Base-by-base conservation (phyloP, 345 rosid species). In the Eutrema yunnanense region DNA sequence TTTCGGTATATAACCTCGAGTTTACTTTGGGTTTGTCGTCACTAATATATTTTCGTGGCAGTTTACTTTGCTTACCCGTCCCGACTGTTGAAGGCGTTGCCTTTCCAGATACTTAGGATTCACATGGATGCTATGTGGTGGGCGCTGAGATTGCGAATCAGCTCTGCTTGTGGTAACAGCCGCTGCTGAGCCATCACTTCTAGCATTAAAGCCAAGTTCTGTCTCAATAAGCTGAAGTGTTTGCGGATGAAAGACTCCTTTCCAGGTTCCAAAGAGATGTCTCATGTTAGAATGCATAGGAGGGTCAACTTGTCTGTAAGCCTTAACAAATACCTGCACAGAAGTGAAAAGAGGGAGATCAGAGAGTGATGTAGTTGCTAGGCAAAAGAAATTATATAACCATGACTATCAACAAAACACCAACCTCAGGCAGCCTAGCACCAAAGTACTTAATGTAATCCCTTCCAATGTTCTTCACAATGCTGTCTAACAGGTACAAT, bases 201-300 rank as follows among this genome's bases (percentile, higher is more conserved):
- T 65, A 71, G 96, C 62, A 75, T 83, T 65, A 78, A 96, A 87
- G 62, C 94, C 96, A 80, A 96, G 97, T 62, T 92, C 97, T 82
- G 84, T 92, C 85, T 87, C 98, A 53, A 96, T 96, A 64, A 67
- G 52, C 74, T 90, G 96, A 73, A 92, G 97, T 64, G 86, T 64
- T 47, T 80, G 90, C 19, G 76, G 89, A 76, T 92, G 97, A 74
- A 96, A 96, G 62, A 92, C 96, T 33, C 98, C 97, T 85, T 88
- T 96, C 99, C 99, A 96, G 46, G 99, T 96, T 74, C 98, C 98
- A 75, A 92, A 92, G 74, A 96, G 98, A 85, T 96, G 99, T 13
- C 88, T 86, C 99, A 96, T 96, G 61, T 94, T 90, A 38, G 82
- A 51, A 74, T 82, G 94, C 59, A 90, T 79, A 71, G 92, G 63